Conservation (phyloP, 2,329 filamentous ascomycete species). For the Neonectria punicea region DNA sequence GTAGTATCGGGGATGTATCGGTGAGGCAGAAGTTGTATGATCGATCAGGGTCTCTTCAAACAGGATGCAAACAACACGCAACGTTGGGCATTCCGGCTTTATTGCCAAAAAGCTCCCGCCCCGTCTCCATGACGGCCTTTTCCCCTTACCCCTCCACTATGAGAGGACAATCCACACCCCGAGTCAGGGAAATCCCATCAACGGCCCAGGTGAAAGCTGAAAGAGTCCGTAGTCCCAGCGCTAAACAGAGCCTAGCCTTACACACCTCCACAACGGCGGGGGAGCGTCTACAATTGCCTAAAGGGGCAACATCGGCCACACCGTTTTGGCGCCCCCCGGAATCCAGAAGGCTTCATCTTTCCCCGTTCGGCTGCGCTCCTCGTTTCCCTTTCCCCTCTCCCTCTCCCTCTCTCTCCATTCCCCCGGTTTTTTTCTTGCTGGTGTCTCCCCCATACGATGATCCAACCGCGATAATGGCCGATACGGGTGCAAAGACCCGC, state of each 20-base stretch:
- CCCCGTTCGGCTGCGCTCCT: conserved; percentile 27
- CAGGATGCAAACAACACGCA: neutral
- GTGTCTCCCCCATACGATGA: conserved; percentile 10
- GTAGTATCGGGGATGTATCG: conserved; percentile 3
- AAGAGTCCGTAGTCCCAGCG: conserved; percentile 2
- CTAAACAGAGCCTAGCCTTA: conserved; percentile 19
- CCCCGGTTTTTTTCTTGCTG: conserved; percentile 1
- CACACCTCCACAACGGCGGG: neutral
- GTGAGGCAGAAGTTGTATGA: conserved; percentile 5
- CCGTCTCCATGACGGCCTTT: conserved; percentile 21
- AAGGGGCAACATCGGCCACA: conserved; percentile 27
- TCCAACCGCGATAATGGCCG: conserved; percentile 26
- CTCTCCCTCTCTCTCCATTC: conserved; percentile 24
- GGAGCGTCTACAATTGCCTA: conserved; percentile 26
- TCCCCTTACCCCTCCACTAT: conserved; percentile 23
- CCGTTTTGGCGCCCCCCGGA: neutral
- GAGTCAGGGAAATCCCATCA: conserved; percentile 21
- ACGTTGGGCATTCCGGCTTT: conserved; percentile 11
- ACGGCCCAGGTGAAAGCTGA: neutral
- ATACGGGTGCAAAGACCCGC: conserved; percentile 36
- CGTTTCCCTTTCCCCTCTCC: conserved; percentile 7
- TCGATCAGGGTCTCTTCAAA: neutral
- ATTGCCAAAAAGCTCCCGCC: conserved; percentile 5
- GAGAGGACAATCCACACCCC: conserved; percentile 7
- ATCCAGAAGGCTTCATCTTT: conserved; percentile 37